These are phyloP conservation scores for Umbelopsis vinacea DNA, from an alignment of 192 early-diverging fungal genomes.

Conservation along the genomic window DNA sequence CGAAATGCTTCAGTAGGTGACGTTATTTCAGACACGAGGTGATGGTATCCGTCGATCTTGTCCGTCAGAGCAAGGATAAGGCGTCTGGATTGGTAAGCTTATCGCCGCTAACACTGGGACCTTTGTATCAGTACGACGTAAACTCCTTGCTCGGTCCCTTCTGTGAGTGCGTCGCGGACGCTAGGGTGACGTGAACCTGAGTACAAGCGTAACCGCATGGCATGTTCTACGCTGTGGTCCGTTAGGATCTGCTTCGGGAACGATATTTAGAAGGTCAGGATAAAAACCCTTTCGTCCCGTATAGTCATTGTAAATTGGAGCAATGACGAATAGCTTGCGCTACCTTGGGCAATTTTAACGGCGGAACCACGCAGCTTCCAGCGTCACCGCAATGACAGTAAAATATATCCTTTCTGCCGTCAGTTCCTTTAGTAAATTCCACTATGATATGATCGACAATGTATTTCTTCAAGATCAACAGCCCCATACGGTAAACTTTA, in stretches of 20 bases:
- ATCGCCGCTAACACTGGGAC: neutral
- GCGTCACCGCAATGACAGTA: slow-evolving; percentile 32
- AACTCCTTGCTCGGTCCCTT: neutral
- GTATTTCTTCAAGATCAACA: slow-evolving; percentile 5
- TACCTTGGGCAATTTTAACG: neutral
- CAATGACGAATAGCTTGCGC: no score
- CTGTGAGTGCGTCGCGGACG: neutral
- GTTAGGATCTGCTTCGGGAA: neutral
- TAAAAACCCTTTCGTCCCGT: no score
- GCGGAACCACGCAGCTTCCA: slow-evolving; percentile 4
- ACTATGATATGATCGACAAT: slow-evolving; percentile 32
- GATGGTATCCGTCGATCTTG: neutral
- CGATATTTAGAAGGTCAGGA: neutral
- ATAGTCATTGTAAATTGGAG: no score
- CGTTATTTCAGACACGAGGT: neutral
- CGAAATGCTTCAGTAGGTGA: no score
- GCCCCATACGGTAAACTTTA: no score
- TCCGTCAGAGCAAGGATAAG: neutral
- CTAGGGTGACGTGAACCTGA: neutral
- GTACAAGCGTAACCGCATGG: neutral
- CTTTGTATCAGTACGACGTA: neutral
- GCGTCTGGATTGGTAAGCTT: neutral
- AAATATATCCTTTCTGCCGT: slow-evolving; percentile 14
- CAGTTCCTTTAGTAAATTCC: slow-evolving; percentile 29
- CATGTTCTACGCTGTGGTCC: no score